A percentile compares a stretch with the other conserved stretches of the same genome.
These are phyloP conservation scores for Lactarius trivialis DNA, from an alignment of 768 basidiomycete genomes.

Conservation along the genomic window DNA sequence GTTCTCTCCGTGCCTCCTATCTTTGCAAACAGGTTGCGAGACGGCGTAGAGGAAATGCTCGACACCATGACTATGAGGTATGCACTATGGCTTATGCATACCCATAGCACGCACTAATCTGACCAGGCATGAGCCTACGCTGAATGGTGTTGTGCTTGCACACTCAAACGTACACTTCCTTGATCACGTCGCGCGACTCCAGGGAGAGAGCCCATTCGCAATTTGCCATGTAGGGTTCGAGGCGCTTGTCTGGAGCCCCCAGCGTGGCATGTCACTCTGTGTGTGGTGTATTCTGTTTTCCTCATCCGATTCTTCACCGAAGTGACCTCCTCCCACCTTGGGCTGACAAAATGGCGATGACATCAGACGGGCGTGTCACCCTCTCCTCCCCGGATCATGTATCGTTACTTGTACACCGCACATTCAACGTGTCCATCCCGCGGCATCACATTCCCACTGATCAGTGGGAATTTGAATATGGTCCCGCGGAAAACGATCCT, in stretches of 20 bases:
- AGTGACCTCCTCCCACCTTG: not conserved
- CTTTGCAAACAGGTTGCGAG: constrained; percentile 64
- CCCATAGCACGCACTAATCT: not conserved
- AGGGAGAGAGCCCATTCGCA: constrained; percentile 80
- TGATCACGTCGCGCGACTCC: constrained; percentile 56
- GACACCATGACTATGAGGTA: constrained; percentile 96
- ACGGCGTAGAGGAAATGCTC: constrained; percentile 81
- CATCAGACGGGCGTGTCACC: constrained; percentile 74
- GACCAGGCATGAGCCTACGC: constrained; percentile 77
- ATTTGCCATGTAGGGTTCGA: constrained; percentile 71
- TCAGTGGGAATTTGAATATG: constrained; percentile 82
- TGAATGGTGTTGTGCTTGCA: constrained; percentile 80
- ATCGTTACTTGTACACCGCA: constrained; percentile 81
- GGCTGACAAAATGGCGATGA: constrained; percentile 1
- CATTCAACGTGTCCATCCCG: constrained; percentile 94
- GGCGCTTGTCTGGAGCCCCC: constrained; percentile 85
- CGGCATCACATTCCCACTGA: constrained; percentile 81
- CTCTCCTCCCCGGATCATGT: constrained; percentile 90
- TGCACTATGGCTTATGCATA: constrained; percentile 23
- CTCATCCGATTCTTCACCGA: not conserved
- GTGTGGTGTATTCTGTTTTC: constrained; percentile 28
- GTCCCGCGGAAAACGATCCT: constrained; percentile 72
- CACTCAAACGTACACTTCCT: constrained; percentile 75
- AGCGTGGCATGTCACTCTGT: constrained; percentile 76
- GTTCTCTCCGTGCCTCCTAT: constrained; percentile 74